phyloP scores from a whole-genome alignment of 2,329 filamentous ascomycete species.

The Cytospora mali region DNA sequence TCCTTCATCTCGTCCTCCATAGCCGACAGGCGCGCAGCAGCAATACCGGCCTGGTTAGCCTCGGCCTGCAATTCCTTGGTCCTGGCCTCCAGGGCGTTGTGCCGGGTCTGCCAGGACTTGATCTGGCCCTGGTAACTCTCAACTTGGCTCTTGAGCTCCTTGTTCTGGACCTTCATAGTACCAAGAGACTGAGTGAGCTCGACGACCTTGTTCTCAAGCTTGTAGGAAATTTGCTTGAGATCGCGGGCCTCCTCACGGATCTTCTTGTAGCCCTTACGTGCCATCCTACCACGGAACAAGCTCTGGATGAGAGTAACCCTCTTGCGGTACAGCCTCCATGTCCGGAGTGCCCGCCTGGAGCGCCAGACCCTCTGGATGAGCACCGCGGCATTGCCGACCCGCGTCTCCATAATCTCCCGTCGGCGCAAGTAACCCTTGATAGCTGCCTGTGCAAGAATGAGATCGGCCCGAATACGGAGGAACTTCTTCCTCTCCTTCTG shows the following conservation, averaged over 20 bases:
- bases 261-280: constrained; percentile 84
- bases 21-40: constrained; percentile 82
- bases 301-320: constrained; percentile 91
- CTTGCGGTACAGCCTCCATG: constrained; percentile 86
- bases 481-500: constrained; percentile 86
- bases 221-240: constrained; percentile 99
- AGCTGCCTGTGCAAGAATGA: constrained; percentile 85
- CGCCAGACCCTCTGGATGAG: constrained; percentile 92
- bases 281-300: constrained; percentile 83
- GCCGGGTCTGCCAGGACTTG: constrained; percentile 91
- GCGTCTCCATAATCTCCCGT: constrained; percentile 90
- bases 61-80: constrained; percentile 95
- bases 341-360: constrained; percentile 72
- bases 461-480: constrained; percentile 74
- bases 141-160: constrained; percentile 81
- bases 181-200: constrained; percentile 94
- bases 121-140: constrained; percentile 96
- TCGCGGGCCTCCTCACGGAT: constrained; percentile 94
- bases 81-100: constrained; percentile 85
- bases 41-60: constrained; percentile 96
- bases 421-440: constrained; percentile 91
- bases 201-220: constrained; percentile 98
- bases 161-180: constrained; percentile 93
- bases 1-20: constrained; percentile 97
- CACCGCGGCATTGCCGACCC: constrained; percentile 86